Evolutionary conservation across 306 rosid genomes (phyloP).

Genomic region (Alnus rubra): DNA sequence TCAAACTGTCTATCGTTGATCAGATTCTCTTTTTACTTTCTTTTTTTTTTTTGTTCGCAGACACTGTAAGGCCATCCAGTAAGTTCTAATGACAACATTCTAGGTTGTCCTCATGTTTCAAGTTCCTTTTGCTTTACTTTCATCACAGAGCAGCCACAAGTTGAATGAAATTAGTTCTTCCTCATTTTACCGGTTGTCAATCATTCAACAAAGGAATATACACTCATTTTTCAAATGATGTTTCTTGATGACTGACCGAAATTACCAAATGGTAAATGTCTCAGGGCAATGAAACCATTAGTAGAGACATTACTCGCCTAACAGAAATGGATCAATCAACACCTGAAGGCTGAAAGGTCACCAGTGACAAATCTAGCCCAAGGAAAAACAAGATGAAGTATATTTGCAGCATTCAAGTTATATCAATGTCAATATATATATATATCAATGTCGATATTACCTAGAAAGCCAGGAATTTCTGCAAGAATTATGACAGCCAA

Average conservation of each 20-base stretch:
- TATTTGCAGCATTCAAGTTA: neutral
- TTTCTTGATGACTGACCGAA: neutral
- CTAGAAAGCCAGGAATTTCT: neutral
- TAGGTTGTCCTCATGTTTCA: neutral
- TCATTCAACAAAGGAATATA: neutral
- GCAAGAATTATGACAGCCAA: neutral
- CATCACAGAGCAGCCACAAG: neutral
- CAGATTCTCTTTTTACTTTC: neutral
- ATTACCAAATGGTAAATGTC: neutral
- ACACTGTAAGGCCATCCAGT: neutral
- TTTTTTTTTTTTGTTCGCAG: neutral
- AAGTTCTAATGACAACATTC: neutral
- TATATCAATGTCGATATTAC: neutral
- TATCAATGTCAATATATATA: neutral
- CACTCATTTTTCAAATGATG: neutral
- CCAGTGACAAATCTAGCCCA: neutral
- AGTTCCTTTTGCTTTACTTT: neutral
- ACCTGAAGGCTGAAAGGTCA: neutral
- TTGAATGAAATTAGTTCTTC: neutral
- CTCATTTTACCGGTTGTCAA: neutral
- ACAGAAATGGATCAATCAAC: neutral
- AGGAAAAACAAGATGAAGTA: neutral
- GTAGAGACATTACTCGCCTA: too few relatives aligned
- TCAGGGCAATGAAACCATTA: neutral
- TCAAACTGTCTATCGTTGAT: neutral